Conservation (phyloP, 2,329 filamentous ascomycete species). For the Coniella lustricola region DNA sequence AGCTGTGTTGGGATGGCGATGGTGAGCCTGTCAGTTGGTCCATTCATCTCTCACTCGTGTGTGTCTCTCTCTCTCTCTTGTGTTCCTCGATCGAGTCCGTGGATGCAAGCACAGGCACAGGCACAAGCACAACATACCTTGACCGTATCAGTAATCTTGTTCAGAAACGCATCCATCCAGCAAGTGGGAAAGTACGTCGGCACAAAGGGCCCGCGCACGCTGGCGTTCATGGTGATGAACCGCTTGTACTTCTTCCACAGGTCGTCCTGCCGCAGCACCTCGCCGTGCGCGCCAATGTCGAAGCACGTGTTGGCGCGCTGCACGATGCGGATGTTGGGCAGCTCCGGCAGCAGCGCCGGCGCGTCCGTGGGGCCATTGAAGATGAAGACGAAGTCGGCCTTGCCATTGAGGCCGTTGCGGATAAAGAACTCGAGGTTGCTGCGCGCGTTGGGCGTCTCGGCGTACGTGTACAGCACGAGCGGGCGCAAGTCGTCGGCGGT, state of each 20-base stretch:
- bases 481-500: slow-evolving; percentile 9
- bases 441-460: slow-evolving; percentile 24
- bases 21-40: neutral
- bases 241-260: slow-evolving; percentile 27
- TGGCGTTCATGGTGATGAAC: slow-evolving; percentile 28
- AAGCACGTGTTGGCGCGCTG: slow-evolving; percentile 24
- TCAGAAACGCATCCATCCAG: slow-evolving; percentile 27
- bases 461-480: slow-evolving; percentile 28
- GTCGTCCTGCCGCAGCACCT: slow-evolving; percentile 24
- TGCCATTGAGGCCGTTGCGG: slow-evolving; percentile 25
- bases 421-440: slow-evolving; percentile 28
- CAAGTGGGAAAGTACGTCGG: slow-evolving; percentile 25
- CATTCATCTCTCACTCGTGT: too few species aligned
- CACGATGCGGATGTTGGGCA: slow-evolving; percentile 25
- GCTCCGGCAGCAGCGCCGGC: slow-evolving; percentile 19
- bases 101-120: neutral
- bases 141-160: slow-evolving; percentile 24
- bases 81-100: too few species aligned
- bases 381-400: slow-evolving; percentile 31
- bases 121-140: slow-evolving; percentile 20
- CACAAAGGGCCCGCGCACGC: slow-evolving; percentile 27
- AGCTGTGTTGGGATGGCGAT: slow-evolving; percentile 21
- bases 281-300: slow-evolving; percentile 26
- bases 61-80: too few species aligned
- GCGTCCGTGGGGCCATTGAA: slow-evolving; percentile 26